These are phyloP conservation scores for Salvia sclarea DNA, from an alignment of 305 asterid species.

Conservation along the genomic window DNA sequence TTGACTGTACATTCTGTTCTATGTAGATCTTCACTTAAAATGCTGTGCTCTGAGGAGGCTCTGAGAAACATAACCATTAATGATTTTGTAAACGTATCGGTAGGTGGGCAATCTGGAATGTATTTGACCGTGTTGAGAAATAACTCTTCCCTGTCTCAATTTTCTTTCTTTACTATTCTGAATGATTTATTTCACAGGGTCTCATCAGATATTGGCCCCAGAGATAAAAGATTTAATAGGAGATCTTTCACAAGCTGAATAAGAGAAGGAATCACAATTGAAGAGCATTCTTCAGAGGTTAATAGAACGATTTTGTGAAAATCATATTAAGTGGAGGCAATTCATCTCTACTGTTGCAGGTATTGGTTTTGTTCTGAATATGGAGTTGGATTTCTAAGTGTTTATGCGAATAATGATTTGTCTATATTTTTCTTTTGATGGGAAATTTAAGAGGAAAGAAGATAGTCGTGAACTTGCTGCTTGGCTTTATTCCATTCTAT, in stretches of 20 bases:
- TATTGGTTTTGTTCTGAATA: constrained; percentile 36
- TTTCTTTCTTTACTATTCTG: constrained; percentile 11
- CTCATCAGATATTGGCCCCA: constrained; percentile 89
- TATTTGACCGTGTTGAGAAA: constrained; percentile 11
- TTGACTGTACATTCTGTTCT: constrained; percentile 10
- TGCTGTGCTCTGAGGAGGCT: not conserved
- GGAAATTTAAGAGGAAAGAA: not conserved
- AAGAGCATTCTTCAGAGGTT: constrained; percentile 86
- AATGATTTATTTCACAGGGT: constrained; percentile 58
- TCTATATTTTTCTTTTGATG: constrained; percentile 10
- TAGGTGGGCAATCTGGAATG: constrained; percentile 16
- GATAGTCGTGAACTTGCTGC: constrained; percentile 10
- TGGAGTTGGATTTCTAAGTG: constrained; percentile 22
- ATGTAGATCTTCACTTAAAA: constrained; percentile 19
- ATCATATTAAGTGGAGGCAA: constrained; percentile 84
- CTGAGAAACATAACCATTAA: not conserved
- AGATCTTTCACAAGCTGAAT: constrained; percentile 83
- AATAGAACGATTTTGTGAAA: constrained; percentile 70
- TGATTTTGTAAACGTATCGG: not conserved
- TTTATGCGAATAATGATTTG: constrained; percentile 18
- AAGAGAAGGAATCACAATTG: constrained; percentile 82
- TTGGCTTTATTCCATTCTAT: not conserved
- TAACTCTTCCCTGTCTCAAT: constrained; percentile 18
- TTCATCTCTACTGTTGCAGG: constrained; percentile 82
- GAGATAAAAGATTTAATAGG: constrained; percentile 58